Evolutionary conservation across 306 rosid species (phyloP).

Genomic region (Alnus rubra): DNA sequence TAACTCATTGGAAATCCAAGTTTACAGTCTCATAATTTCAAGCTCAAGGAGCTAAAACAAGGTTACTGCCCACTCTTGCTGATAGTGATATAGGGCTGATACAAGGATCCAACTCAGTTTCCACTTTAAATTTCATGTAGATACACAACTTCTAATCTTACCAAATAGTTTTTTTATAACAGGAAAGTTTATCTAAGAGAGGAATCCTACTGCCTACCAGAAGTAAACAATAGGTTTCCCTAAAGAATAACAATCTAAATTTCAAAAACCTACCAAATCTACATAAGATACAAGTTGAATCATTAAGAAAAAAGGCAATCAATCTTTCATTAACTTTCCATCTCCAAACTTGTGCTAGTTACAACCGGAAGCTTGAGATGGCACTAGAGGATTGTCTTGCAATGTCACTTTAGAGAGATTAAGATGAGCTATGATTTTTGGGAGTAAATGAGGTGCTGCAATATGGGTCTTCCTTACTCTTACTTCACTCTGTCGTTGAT

Average conservation of each 20-base stretch:
- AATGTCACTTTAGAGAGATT: neutral
- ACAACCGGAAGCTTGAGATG: neutral
- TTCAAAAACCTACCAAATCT: neutral
- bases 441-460: neutral
- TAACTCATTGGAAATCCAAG: conserved; percentile 9
- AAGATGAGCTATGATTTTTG: neutral
- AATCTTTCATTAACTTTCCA: neutral
- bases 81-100: neutral
- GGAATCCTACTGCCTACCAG: neutral
- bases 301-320: neutral
- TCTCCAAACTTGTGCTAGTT: neutral
- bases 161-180: neutral
- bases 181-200: neutral
- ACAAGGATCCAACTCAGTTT: neutral
- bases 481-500: too few relatives aligned
- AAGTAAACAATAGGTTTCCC: neutral
- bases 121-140: neutral
- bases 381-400: neutral
- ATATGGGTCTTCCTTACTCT: neutral
- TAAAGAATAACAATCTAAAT: neutral
- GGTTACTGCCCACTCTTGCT: neutral
- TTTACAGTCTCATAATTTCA: neutral
- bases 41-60: neutral
- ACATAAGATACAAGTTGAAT: neutral
- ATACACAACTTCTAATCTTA: neutral